Evolutionary conservation across 495 filamentous ascomycete species (phyloP), one percentile per base, ranked within the genome.

Genomic region (Aspergillus hancockii): DNA sequence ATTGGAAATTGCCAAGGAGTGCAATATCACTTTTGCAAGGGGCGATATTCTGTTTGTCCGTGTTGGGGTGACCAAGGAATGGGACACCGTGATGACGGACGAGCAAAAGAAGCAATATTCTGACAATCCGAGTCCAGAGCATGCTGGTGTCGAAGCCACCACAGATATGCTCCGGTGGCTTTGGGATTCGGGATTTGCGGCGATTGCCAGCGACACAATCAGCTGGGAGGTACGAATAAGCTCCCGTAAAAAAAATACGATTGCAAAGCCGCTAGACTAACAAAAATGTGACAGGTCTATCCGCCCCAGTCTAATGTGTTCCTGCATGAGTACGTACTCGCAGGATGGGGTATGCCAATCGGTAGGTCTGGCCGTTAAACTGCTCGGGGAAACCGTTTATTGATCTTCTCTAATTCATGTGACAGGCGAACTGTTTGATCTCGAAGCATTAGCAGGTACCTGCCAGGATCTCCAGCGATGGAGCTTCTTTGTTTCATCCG

Each of bases 291-390:
- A 54, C 56, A 75, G 67, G 65, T 68, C 4, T 75, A 73, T 46
- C 64, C 71, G 5, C 70, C 70, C n/a, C 67, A 71, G 45, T 62
- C 64, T n/a, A 64, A 72, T 47, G 30, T 75, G 4, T 69, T 74
- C 40, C 57, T 85, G 45, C 82, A 84, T 64, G 75, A 86, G 55
- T 81, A 77, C 67, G 63, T 83, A 2, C 70, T 86, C 12, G 76
- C 73, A 23, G 78, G 79, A 57, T 86, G 80, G 81, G 83, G 83
- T 2, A 72, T 79, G 66, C 83, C 83, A 13, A 81, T 86, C 58
- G 82, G 83, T 74, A 59, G 64, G 66, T 62, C 19, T 12, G 34
- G 10, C 14, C 16, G 19, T 4, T 21, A 18, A 12, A 30, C 21
- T 13, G 22, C 22, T 32, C 28, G 21, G n/a, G 8, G 32, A 21